Percentiles rank a stretch among this genome's conserved stretches.
phyloP scores from a whole-genome alignment of 225 moss, liverwort and hornwort species.

The Marchantia polymorpha region DNA sequence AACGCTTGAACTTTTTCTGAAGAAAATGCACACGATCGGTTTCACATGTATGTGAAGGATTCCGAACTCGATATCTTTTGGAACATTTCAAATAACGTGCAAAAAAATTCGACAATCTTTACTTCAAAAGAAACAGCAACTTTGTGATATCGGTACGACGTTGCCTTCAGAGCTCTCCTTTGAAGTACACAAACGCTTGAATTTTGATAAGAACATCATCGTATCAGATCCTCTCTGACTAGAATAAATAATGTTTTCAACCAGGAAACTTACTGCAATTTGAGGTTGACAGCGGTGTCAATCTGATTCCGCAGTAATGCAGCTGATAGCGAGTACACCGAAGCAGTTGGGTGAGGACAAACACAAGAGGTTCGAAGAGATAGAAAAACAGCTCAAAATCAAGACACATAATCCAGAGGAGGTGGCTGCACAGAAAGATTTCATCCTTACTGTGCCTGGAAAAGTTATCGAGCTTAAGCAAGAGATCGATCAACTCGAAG shows the following conservation, averaged over 20 bases:
- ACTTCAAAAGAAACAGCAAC: slow-evolving; percentile 74
- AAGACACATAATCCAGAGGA: slow-evolving; percentile 76
- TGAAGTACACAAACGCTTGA: not conserved
- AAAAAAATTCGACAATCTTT: slow-evolving; percentile 65
- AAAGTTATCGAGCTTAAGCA: slow-evolving; percentile 57
- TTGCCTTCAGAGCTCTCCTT: not conserved
- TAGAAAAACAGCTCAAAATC: slow-evolving; percentile 64
- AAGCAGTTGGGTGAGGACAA: slow-evolving; percentile 64
- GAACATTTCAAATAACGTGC: slow-evolving; percentile 65
- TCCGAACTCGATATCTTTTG: slow-evolving; percentile 70
- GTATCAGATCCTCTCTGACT: not conserved
- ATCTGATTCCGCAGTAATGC: slow-evolving; percentile 38
- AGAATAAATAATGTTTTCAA: not conserved
- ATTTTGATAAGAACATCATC: not conserved
- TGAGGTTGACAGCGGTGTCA: slow-evolving; percentile 8
- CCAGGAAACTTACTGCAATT: not conserved
- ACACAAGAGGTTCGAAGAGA: slow-evolving; percentile 60
- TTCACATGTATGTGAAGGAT: slow-evolving; percentile 44
- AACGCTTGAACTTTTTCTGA: not conserved
- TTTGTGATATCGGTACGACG: slow-evolving; percentile 58
- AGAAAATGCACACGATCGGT: not conserved
- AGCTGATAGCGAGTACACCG: slow-evolving; percentile 62
- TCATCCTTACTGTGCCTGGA: slow-evolving; percentile 62
- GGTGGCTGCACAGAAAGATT: slow-evolving; percentile 64
- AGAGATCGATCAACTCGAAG: slow-evolving; percentile 73